Conservation (phyloP, 139 green algal genomes). For the Bryopsis sp. region DNA sequence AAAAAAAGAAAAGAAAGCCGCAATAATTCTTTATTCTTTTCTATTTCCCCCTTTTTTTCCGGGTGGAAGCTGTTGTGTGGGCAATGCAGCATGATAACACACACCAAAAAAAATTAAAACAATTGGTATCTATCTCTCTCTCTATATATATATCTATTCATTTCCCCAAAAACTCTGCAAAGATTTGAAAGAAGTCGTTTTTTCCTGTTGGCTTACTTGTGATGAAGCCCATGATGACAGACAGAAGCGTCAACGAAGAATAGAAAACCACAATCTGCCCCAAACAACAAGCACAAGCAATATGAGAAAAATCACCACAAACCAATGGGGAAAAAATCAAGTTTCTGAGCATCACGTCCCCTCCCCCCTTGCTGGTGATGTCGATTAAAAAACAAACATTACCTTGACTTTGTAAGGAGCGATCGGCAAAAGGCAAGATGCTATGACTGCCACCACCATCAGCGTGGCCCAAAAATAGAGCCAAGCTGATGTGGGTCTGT, state of each 20-base stretch:
- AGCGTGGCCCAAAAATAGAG: conserved; percentile 39
- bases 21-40: too few relatives aligned
- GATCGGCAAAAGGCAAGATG: conserved; percentile 34
- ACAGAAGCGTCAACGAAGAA: background rate
- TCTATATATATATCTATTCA: too few relatives aligned
- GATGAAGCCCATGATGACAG: conserved; percentile 2
- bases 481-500: conserved; percentile 49
- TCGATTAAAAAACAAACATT: background rate
- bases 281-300: background rate
- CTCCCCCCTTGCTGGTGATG: background rate
- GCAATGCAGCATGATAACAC: too few relatives aligned
- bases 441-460: conserved; percentile 25
- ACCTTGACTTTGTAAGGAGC: conserved; percentile 26
- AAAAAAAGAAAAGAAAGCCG: too few relatives aligned
- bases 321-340: background rate
- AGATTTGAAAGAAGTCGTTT: background rate
- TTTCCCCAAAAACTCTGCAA: background rate
- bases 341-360: background rate
- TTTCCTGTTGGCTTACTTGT: background rate
- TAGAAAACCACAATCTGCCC: conserved; percentile 6
- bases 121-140: background rate
- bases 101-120: conserved; percentile 10
- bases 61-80: too few relatives aligned
- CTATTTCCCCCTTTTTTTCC: too few relatives aligned
- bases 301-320: background rate